Evolutionary conservation across 345 rosid genomes (phyloP), one percentile per base, ranked within the genome.

Genomic region (Lepidium sativum): DNA sequence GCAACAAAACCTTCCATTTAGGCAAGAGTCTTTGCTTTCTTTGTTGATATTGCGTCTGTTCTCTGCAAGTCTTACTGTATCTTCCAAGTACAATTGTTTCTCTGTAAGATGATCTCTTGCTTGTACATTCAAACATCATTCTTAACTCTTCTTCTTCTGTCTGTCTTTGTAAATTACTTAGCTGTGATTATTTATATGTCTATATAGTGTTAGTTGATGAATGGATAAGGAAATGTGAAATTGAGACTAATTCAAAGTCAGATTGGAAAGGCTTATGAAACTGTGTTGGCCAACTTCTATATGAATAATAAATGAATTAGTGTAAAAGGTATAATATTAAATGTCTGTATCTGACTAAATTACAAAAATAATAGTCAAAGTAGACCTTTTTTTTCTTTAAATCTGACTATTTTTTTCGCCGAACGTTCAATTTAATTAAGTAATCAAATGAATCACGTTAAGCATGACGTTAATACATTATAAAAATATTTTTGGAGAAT

Each of bases 1-100:
- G 77, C 79, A 80, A 79, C n/a, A 80, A 1, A 16, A 61, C 38
- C 43, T 68, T 64, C 86, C 81, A 79, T 16, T 59, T 58, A 0
- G 56, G 51, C 17, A 52, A 27, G 63, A 42, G 20, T 65, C 50
- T 72, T 15, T 60, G 13, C 29, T 23, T 40, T 72, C 58, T 47
- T 54, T 47, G 31, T 33, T 31, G 39, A 42, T 56, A 63, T 16
- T 23, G 67, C 50, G 43, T 58, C 39, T 66, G 63, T 20, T 66
- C 72, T 72, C 44, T 72, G 5, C 72, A 72, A 43, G 67, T 72
- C 33, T 66, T 66, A 18, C 67, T 72, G 31, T 66, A 48, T 56
- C 75, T 59, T 44, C 77, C 76, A 43, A 43, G 67, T 41, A 72
- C 76, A 12, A 66, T 72, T 60, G 35, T 59, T 13, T 72, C 71